Conservation (phyloP, 202 grass and related monocot genomes). For the Cymbopogon flexuosus region DNA sequence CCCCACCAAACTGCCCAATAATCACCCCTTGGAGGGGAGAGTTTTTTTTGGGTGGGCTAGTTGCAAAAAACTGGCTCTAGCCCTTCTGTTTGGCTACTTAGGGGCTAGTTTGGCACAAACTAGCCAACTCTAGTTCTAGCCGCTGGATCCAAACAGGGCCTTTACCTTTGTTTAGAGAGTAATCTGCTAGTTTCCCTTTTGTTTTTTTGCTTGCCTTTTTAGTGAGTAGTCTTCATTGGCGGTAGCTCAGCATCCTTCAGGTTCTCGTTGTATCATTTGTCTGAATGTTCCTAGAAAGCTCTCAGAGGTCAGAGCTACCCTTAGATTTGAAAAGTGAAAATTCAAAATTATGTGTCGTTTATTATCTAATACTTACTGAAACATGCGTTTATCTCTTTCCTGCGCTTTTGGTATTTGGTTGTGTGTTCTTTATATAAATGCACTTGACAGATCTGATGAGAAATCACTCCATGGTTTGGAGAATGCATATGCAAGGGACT, state of each 20-base stretch:
- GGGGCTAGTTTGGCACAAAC: too few species aligned
- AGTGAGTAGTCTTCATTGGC: background rate
- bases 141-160: too few species aligned
- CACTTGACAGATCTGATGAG: background rate
- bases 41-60: too few species aligned
- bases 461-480: background rate
- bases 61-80: too few species aligned
- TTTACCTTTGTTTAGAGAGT: background rate
- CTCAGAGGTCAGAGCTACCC: background rate
- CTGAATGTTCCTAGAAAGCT: background rate
- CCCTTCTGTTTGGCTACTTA: too few species aligned
- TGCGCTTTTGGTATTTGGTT: background rate
- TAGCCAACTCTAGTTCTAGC: too few species aligned
- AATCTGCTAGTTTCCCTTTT: background rate
- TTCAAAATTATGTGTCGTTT: background rate
- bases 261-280: background rate
- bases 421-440: background rate
- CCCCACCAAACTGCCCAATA: too few species aligned
- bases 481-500: background rate
- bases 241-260: background rate
- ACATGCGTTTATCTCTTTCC: background rate
- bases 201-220: background rate
- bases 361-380: background rate
- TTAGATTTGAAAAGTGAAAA: background rate
- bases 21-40: too few species aligned